A percentile compares a stretch with the other conserved stretches of the same genome.
phyloP scores from a whole-genome alignment of 371 early-diverging fungal species.

The Capillidium heterosporum region DNA sequence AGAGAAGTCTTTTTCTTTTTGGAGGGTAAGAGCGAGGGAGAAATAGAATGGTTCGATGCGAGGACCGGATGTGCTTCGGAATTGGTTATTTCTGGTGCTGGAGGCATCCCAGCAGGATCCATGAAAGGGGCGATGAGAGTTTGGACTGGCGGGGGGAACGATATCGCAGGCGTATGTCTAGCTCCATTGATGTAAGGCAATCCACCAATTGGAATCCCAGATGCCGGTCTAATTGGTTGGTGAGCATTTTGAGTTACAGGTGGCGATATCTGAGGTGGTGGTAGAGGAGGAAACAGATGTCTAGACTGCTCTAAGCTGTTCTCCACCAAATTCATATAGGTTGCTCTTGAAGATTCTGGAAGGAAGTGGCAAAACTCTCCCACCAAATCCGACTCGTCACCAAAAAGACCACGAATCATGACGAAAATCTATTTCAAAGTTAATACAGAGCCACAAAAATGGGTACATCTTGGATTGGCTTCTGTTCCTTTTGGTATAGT shows the following conservation, averaged over 20 bases:
- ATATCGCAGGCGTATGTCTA: no score
- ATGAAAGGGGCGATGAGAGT: no score
- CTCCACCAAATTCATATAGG: no score
- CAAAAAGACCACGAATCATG: slow-evolving; percentile 70
- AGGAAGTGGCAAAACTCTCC: slow-evolving; percentile 94
- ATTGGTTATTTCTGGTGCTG: no score
- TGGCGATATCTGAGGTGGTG: neutral
- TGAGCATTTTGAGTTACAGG: neutral
- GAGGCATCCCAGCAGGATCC: no score
- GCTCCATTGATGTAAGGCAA: no score
- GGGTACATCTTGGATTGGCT: slow-evolving; percentile 67
- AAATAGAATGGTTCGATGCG: no score
- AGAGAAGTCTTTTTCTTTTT: no score
- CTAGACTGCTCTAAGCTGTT: no score
- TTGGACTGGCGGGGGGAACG: no score
- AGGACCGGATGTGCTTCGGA: no score
- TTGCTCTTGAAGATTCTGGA: slow-evolving; percentile 35
- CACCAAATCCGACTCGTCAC: slow-evolving; percentile 66
- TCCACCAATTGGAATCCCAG: neutral
- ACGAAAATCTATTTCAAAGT: slow-evolving; percentile 46
- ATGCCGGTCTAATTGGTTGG: neutral
- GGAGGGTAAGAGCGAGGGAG: no score
- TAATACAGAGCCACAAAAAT: neutral
- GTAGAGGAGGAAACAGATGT: neutral
- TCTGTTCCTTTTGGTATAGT: slow-evolving; percentile 77